These are phyloP conservation scores for Galeopsis tetrahit DNA, from an alignment of 257 asterid genomes.

Conservation along the genomic window DNA sequence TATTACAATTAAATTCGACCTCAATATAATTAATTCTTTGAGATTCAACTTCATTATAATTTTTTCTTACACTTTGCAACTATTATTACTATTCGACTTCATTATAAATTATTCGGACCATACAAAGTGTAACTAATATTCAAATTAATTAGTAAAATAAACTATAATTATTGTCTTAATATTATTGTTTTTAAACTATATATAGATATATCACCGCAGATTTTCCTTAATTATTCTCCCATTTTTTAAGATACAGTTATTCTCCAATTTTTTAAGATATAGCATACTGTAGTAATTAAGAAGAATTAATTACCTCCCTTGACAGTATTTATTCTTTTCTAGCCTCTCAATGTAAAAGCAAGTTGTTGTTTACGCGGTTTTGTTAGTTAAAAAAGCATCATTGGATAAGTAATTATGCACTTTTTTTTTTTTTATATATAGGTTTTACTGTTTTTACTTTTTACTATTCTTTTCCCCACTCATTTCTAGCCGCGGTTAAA, in stretches of 20 bases:
- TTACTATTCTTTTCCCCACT: slow-evolving; percentile 24
- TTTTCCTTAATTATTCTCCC: slow-evolving; percentile 27
- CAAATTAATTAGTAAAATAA: too few species aligned
- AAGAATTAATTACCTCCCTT: not conserved
- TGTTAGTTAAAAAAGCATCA: slow-evolving; percentile 47
- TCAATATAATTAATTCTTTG: too few species aligned
- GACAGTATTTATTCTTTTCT: slow-evolving; percentile 20
- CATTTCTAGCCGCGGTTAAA: slow-evolving; percentile 3
- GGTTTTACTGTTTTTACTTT: slow-evolving; percentile 8
- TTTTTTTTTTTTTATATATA: not conserved
- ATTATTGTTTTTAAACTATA: too few species aligned
- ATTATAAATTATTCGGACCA: too few species aligned
- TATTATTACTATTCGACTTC: too few species aligned
- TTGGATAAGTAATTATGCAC: slow-evolving; percentile 6
- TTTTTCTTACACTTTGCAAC: too few species aligned
- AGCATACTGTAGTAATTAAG: not conserved
- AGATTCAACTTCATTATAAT: too few species aligned
- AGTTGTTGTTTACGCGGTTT: slow-evolving; percentile 57
- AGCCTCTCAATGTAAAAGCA: slow-evolving; percentile 31
- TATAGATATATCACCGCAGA: not conserved
- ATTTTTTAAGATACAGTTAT: not conserved
- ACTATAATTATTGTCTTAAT: too few species aligned
- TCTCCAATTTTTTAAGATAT: not conserved
- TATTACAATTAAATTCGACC: not conserved
- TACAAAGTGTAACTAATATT: too few species aligned